Evolutionary conservation across 345 rosid species (phyloP).

Genomic region (Citrus reticulata): DNA sequence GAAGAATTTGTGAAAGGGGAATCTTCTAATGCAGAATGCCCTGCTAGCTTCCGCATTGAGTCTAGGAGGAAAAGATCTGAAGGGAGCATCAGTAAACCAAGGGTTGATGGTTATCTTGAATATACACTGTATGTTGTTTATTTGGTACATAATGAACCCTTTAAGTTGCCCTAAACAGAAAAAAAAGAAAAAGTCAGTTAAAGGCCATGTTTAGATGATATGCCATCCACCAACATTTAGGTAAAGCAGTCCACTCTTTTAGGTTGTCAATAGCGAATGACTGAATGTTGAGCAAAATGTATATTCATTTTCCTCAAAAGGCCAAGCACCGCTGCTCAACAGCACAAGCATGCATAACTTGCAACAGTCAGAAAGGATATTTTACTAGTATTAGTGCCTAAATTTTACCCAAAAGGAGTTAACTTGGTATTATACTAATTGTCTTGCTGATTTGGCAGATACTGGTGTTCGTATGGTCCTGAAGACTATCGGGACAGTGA

Average conservation of each 20-base stretch:
- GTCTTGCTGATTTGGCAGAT: constrained; percentile 28
- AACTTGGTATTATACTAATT: constrained; percentile 11
- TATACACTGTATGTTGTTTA: constrained; percentile 43
- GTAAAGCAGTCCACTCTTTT: background rate
- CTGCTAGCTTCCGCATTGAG: constrained; percentile 53
- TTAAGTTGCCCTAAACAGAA: background rate
- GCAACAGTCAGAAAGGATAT: background rate
- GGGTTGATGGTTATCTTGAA: constrained; percentile 61
- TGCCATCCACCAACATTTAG: background rate
- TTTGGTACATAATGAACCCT: background rate
- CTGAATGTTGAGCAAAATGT: constrained; percentile 5
- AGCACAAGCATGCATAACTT: background rate
- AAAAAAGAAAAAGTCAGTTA: no score
- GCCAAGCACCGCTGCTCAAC: background rate
- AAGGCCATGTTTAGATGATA: background rate
- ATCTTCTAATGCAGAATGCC: constrained; percentile 49
- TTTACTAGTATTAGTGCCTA: background rate
- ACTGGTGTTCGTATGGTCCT: constrained; percentile 64
- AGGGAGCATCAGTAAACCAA: constrained; percentile 53
- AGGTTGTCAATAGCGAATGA: background rate
- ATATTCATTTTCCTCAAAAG: background rate
- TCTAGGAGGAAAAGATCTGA: constrained; percentile 56
- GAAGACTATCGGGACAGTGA: constrained; percentile 46
- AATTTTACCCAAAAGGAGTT: background rate
- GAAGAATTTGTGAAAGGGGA: constrained; percentile 60